These are phyloP conservation scores for Guadua angustifolia DNA, from an alignment of 176 grass and related monocot genomes.

Conservation along the genomic window DNA sequence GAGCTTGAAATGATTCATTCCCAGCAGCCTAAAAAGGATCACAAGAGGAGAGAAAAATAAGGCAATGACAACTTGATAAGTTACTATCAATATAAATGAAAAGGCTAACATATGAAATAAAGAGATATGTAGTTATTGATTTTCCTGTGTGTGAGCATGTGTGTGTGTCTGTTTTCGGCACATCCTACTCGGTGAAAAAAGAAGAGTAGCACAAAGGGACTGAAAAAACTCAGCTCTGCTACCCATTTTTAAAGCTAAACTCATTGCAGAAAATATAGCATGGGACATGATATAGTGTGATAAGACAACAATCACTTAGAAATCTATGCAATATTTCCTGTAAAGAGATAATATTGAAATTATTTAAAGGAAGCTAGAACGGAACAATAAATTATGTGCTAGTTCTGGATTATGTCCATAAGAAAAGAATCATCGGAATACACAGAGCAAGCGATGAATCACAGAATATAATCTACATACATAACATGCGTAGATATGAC, in stretches of 20 bases:
- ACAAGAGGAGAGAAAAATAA: conserved; percentile 32
- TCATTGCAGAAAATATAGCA: neutral
- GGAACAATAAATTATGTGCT: neutral
- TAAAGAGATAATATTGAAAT: neutral
- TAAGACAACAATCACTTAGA: too few species aligned
- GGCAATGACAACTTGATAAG: neutral
- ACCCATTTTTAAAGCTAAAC: neutral
- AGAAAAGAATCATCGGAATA: conserved; percentile 25
- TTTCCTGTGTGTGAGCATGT: neutral
- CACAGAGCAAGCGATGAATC: neutral
- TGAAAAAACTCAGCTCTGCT: conserved; percentile 2
- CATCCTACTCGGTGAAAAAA: neutral
- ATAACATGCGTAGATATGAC: conserved; percentile 30
- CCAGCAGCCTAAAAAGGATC: conserved; percentile 71
- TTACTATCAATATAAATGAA: conserved; percentile 17
- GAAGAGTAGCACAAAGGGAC: neutral
- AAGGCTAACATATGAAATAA: conserved; percentile 23
- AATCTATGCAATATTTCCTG: conserved; percentile 17
- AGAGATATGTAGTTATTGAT: neutral
- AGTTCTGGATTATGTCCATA: neutral
- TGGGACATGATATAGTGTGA: neutral
- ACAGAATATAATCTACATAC: conserved; percentile 5
- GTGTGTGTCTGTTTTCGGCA: neutral
- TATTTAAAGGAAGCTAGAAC: conserved; percentile 3
- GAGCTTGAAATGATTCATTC: conserved; percentile 88